phyloP scores from a whole-genome alignment of 805 yeast species.

The Ogataea minuta region DNA sequence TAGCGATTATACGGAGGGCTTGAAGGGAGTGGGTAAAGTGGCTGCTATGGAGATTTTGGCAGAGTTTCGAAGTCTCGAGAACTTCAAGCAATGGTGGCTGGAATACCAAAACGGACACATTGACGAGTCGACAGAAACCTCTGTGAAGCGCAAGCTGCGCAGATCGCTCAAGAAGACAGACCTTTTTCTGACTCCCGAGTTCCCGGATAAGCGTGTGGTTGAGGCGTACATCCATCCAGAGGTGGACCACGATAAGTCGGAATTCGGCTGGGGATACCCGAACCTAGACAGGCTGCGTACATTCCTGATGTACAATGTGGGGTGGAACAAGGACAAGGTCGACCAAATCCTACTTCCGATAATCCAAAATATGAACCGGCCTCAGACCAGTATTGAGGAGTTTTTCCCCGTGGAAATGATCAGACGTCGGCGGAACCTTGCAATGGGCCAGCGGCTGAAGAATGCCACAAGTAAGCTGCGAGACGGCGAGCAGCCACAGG shows the following conservation, averaged over 20 bases:
- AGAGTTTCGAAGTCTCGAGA: slow-evolving; percentile 56
- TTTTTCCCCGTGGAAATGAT: slow-evolving; percentile 63
- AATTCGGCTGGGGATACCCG: slow-evolving; percentile 88
- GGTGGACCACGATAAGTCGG: slow-evolving; percentile 76
- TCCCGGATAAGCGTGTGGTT: slow-evolving; percentile 67
- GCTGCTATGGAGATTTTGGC: slow-evolving; percentile 86
- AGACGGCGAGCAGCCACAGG: slow-evolving; percentile 11
- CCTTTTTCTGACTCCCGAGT: slow-evolving; percentile 53
- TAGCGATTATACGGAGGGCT: slow-evolving; percentile 92
- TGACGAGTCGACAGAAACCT: slow-evolving; percentile 39
- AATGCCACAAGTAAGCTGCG: slow-evolving; percentile 54
- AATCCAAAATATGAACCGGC: slow-evolving; percentile 71
- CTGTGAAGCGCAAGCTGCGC: slow-evolving; percentile 57
- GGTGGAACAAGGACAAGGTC: slow-evolving; percentile 75
- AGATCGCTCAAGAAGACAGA: slow-evolving; percentile 52
- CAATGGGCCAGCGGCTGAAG: slow-evolving; percentile 59
- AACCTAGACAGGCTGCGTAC: slow-evolving; percentile 75
- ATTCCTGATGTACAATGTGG: slow-evolving; percentile 65
- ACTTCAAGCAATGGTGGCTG: slow-evolving; percentile 58
- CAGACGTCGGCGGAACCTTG: slow-evolving; percentile 43
- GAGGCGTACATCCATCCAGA: slow-evolving; percentile 79
- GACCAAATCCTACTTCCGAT: slow-evolving; percentile 87
- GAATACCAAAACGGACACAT: slow-evolving; percentile 41
- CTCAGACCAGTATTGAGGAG: slow-evolving; percentile 63
- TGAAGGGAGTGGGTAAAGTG: slow-evolving; percentile 93